A percentile compares a stretch with the other conserved stretches of the same genome.
phyloP scores from a whole-genome alignment of 768 basidiomycete genomes.

The Gyrodon lividus region DNA sequence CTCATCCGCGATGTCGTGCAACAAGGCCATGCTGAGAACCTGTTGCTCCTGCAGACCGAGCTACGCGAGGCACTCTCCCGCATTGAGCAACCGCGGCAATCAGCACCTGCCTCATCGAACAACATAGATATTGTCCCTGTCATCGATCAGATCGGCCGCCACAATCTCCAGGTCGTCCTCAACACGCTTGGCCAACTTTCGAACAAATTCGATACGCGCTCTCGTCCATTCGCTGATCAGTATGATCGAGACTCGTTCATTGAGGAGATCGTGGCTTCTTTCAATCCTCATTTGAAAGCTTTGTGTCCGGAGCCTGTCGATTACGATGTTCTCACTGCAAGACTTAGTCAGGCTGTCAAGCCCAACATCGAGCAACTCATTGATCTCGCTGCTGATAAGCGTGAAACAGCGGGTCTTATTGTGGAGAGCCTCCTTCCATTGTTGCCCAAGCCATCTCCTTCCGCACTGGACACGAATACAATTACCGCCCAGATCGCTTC shows the following conservation, averaged over 20 bases:
- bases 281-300: slow-evolving; percentile 61
- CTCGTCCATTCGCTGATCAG: slow-evolving; percentile 38
- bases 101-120: slow-evolving; percentile 10
- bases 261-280: slow-evolving; percentile 54
- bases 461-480: slow-evolving; percentile 50
- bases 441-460: slow-evolving; percentile 44
- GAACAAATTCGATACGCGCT: slow-evolving; percentile 24
- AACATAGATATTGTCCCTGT: slow-evolving; percentile 39
- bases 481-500: slow-evolving; percentile 59
- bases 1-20: slow-evolving; percentile 69
- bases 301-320: slow-evolving; percentile 69
- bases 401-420: slow-evolving; percentile 82
- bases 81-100: slow-evolving; percentile 31
- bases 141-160: slow-evolving; percentile 58
- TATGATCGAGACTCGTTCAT: slow-evolving; percentile 59
- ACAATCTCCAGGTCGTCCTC: slow-evolving; percentile 58
- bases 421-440: slow-evolving; percentile 70
- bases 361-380: slow-evolving; percentile 88
- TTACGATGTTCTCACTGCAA: slow-evolving; percentile 72
- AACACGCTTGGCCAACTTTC: slow-evolving; percentile 54
- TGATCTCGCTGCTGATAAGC: slow-evolving; percentile 84
- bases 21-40: slow-evolving; percentile 62
- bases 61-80: slow-evolving; percentile 50
- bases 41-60: slow-evolving; percentile 57
- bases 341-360: slow-evolving; percentile 81